Evolutionary conservation across 345 rosid species (phyloP).

Genomic region (Hypericum perforatum): DNA sequence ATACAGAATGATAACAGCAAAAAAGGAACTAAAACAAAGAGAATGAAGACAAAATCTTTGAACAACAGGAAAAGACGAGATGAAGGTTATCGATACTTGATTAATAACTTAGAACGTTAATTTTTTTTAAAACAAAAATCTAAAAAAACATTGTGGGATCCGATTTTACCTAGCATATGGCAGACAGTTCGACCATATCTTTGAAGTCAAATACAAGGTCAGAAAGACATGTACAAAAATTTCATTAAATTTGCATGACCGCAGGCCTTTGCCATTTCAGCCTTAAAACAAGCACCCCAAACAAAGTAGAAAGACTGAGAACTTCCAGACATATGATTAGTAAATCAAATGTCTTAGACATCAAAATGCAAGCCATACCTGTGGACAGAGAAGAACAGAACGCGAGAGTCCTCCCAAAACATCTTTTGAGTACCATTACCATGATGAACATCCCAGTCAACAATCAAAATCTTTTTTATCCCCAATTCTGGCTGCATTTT

Average conservation of each 20-base stretch:
- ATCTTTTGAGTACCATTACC: conserved; percentile 92
- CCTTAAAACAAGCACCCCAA: no score
- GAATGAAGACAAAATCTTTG: conserved; percentile 2
- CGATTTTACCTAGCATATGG: no score
- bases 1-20: background rate
- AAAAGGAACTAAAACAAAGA: background rate
- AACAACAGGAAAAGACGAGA: background rate
- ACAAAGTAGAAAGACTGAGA: no score
- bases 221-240: no score
- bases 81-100: conserved; percentile 5
- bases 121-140: no score
- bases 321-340: background rate
- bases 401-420: conserved; percentile 88
- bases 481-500: conserved; percentile 53
- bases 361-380: conserved; percentile 36
- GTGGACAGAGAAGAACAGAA: conserved; percentile 92
- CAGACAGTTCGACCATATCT: no score
- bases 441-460: conserved; percentile 98
- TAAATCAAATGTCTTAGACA: background rate
- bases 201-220: no score
- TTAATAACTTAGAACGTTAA: background rate
- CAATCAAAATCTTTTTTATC: conserved; percentile 70
- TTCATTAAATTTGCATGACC: no score
- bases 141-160: no score
- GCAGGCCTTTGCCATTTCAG: no score